A percentile compares a stretch with the other conserved stretches of the same genome.
Evolutionary conservation across 768 basidiomycete species (phyloP).

Genomic region (Lactarius quietus): DNA sequence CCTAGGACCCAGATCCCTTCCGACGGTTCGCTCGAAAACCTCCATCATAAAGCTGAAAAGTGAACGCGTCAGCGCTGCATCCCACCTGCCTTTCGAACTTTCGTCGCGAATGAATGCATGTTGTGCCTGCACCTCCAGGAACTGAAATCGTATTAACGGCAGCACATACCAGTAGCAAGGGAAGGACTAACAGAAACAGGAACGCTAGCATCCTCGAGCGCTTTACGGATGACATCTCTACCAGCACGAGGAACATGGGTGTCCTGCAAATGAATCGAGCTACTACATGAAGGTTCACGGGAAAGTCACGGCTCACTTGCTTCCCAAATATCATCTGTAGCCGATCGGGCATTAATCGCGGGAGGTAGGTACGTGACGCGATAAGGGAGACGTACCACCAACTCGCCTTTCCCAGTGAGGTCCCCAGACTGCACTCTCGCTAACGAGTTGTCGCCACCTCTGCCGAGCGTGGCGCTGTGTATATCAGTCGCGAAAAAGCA

Average conservation of each 20-base stretch:
- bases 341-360: constrained; percentile 4
- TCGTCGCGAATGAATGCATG: constrained; percentile 96
- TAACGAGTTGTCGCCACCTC: constrained; percentile 74
- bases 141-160: constrained; percentile 42
- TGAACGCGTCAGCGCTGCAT: constrained; percentile 81
- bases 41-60: constrained; percentile 89
- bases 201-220: constrained; percentile 77
- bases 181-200: constrained; percentile 55
- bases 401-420: constrained; percentile 72
- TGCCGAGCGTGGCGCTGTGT: constrained; percentile 82
- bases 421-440: constrained; percentile 69
- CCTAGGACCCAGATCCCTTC: constrained; percentile 76
- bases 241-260: constrained; percentile 90
- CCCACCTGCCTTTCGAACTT: constrained; percentile 91
- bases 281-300: neutral
- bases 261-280: constrained; percentile 46
- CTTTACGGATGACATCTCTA: constrained; percentile 77
- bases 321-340: constrained; percentile 91
- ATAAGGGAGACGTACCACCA: constrained; percentile 56
- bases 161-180: neutral
- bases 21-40: constrained; percentile 86
- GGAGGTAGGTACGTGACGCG: neutral
- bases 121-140: constrained; percentile 94
- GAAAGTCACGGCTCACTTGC: constrained; percentile 50
- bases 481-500: constrained; percentile 97